Percentiles rank a stretch among this genome's conserved stretches.
phyloP scores from a whole-genome alignment of 768 basidiomycete genomes.

The Goffeauzyma gilvescens region DNA sequence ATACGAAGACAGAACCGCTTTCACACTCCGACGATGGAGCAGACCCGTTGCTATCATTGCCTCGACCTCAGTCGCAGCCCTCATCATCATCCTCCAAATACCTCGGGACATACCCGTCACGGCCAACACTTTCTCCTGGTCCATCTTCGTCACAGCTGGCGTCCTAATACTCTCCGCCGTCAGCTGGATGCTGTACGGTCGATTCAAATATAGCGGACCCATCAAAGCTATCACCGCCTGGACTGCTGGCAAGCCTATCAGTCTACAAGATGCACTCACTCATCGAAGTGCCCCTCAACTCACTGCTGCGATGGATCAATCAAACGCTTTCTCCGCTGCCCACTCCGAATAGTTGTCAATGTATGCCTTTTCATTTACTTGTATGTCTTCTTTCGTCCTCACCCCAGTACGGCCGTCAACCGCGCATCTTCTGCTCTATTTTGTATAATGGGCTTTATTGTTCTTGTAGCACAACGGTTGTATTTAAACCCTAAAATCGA shows the following conservation, averaged over 20 bases:
- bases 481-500: too few relatives aligned
- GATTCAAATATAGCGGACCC: slow-evolving; percentile 33
- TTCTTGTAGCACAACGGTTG: too few relatives aligned
- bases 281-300: too few relatives aligned
- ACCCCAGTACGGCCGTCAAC: too few relatives aligned
- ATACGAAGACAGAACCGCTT: slow-evolving; percentile 28
- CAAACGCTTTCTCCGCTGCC: too few relatives aligned
- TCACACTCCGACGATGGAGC: slow-evolving; percentile 4
- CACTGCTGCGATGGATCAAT: too few relatives aligned
- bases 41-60: slow-evolving; percentile 20
- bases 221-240: slow-evolving; percentile 33
- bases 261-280: slow-evolving; percentile 28
- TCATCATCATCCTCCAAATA: slow-evolving; percentile 26
- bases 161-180: slow-evolving; percentile 22
- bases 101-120: slow-evolving; percentile 28
- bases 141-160: slow-evolving; percentile 26
- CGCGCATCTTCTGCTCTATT: too few relatives aligned
- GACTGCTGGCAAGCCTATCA: slow-evolving; percentile 34
- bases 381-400: too few relatives aligned
- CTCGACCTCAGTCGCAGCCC: slow-evolving; percentile 14
- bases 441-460: too few relatives aligned
- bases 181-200: slow-evolving; percentile 33
- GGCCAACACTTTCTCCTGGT: slow-evolving; percentile 28
- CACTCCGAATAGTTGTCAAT: too few relatives aligned
- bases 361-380: too few relatives aligned